Evolutionary conservation across 202 grass and related monocot species (phyloP).

Genomic region (Panicum hallii): DNA sequence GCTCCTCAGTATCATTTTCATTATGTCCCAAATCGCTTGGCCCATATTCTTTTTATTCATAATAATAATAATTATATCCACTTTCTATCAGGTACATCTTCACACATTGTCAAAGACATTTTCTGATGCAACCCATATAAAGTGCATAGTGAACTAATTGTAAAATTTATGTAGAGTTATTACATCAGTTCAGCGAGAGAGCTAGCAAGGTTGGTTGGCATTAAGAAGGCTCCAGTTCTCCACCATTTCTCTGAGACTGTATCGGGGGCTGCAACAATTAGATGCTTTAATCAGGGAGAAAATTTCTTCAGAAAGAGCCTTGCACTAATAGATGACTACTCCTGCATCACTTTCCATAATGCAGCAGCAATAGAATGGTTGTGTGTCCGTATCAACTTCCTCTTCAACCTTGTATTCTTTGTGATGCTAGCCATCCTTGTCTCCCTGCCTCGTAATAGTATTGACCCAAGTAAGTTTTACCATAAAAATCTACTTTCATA

Average conservation of each 20-base stretch:
- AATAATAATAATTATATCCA: constrained; percentile 70
- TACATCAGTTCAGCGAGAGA: constrained; percentile 91
- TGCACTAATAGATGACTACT: constrained; percentile 79
- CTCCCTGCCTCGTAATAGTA: constrained; percentile 61
- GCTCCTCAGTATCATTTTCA: constrained; percentile 76
- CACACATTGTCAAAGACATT: background rate
- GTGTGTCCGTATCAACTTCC: constrained; percentile 84
- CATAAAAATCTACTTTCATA: background rate
- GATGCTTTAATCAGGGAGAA: constrained; percentile 85
- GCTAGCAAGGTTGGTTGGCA: constrained; percentile 87
- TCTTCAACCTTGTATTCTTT: constrained; percentile 85
- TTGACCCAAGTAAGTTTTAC: constrained; percentile 79
- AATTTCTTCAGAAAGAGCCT: constrained; percentile 66
- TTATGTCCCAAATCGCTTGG: constrained; percentile 97
- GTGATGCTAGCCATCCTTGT: constrained; percentile 72
- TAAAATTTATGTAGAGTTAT: constrained; percentile 59
- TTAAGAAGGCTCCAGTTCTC: constrained; percentile 88
- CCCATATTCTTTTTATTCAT: constrained; percentile 83
- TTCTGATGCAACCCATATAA: background rate
- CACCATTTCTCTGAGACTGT: constrained; percentile 93
- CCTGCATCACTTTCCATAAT: constrained; percentile 88
- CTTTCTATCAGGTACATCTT: constrained; percentile 83
- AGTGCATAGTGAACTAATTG: constrained; percentile 10
- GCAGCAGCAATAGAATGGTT: constrained; percentile 94
- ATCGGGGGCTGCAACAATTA: constrained; percentile 76